A percentile compares a stretch with the other conserved stretches of the same genome.
Evolutionary conservation across 148 eudicot species (phyloP).

Genomic region (Euryodendron excelsum): DNA sequence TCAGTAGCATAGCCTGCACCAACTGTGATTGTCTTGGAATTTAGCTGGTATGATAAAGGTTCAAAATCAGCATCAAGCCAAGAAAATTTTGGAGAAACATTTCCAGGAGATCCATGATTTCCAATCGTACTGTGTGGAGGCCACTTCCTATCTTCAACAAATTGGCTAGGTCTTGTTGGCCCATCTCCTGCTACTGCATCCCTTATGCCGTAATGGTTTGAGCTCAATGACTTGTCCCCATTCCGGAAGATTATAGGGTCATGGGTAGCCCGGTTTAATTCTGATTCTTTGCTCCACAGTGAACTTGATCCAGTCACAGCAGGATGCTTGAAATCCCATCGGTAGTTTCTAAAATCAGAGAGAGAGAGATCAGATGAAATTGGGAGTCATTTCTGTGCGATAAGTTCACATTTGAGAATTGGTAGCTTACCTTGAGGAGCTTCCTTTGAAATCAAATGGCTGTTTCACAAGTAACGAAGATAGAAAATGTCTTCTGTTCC

Average conservation of each 20-base stretch:
- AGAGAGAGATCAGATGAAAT: background rate
- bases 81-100: background rate
- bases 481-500: conserved; percentile 14
- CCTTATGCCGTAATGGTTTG: background rate
- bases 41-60: background rate
- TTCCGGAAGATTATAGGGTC: background rate
- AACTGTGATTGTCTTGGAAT: conserved; percentile 2
- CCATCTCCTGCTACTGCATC: conserved; percentile 2
- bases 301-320: conserved; percentile 6
- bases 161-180: conserved; percentile 25
- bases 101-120: conserved; percentile 10
- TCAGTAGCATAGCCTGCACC: conserved; percentile 6
- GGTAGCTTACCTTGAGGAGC: conserved; percentile 19
- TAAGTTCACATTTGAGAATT: too few species aligned
- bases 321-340: conserved; percentile 3
- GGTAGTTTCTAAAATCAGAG: background rate
- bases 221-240: conserved; percentile 3
- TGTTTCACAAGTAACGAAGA: conserved; percentile 15
- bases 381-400: background rate
- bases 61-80: background rate
- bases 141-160: conserved; percentile 38
- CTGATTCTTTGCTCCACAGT: conserved; percentile 10
- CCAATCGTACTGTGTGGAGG: conserved; percentile 14
- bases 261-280: background rate
- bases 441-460: conserved; percentile 10